Percentiles rank a stretch among this genome's conserved stretches.
Evolutionary conservation across 2,329 filamentous ascomycete species (phyloP).

Genomic region (Cladosporium sp.): DNA sequence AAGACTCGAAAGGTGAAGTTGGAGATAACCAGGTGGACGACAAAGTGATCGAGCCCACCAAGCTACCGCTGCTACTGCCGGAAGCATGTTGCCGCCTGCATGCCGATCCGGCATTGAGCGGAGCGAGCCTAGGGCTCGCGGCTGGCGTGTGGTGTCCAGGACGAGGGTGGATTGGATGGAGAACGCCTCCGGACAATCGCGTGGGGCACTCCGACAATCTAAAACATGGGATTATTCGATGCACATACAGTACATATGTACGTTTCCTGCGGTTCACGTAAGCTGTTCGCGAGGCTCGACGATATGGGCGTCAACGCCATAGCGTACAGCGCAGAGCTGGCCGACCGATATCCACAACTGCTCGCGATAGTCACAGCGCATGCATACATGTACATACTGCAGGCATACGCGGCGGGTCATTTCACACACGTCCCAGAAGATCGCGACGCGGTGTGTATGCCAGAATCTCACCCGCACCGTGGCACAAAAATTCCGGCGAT

Average conservation of each 20-base stretch:
- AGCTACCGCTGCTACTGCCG: not conserved
- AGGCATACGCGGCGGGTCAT: not conserved
- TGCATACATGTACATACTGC: not conserved
- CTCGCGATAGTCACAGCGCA: not conserved
- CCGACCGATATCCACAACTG: not conserved
- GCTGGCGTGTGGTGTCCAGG: too few relatives aligned
- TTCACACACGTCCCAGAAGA: not conserved
- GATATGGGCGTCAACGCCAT: too few relatives aligned
- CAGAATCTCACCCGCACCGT: constrained; percentile 3
- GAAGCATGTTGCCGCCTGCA: not conserved
- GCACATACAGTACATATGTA: not conserved
- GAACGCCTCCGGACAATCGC: constrained; percentile 10
- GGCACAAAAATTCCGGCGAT: not conserved
- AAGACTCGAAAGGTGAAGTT: too few relatives aligned
- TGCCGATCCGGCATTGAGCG: not conserved
- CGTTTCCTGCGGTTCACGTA: too few relatives aligned
- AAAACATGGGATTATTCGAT: too few relatives aligned
- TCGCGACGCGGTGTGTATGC: not conserved
- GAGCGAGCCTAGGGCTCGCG: not conserved
- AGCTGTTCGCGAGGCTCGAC: too few relatives aligned
- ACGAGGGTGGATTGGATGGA: not conserved
- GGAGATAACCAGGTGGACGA: too few relatives aligned
- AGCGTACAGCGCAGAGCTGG: not conserved
- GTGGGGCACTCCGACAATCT: constrained; percentile 4
- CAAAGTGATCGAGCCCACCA: too few relatives aligned